Base-by-base conservation (phyloP, 148 eudicot genomes). In the Bassia scoparia region DNA sequence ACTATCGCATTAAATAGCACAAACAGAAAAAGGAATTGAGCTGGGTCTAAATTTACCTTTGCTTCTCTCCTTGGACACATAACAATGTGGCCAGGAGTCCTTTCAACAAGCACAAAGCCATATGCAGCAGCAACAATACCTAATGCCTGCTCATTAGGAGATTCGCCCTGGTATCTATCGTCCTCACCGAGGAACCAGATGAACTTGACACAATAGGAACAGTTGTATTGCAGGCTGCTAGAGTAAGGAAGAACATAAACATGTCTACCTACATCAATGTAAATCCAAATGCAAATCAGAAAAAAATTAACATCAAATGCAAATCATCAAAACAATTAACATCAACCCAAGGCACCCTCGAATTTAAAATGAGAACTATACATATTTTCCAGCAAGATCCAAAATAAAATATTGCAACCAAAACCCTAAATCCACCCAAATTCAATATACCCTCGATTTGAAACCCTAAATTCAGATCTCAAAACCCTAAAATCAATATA, bases 91-190 rank as follows among this genome's bases (percentile, higher is more conserved):
- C 97, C 97, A 13, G 99, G 90, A 74, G 96, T 90, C 80, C 99
- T 81, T 79, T 96, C 97, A 33, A 92, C 73, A 43, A 96, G 97
- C 89, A 87, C 82, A 78, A 86, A 92, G 58, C 99, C 99, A 79
- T 96, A 89, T 20, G 97, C 86, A 69, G 99, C 99, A 71, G 99
- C 99, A 71, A 97, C 97, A 85, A 85, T 92, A 74, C 87, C 99
- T 85, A 96, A 75, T 59, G 99, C 97, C 81, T 96, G 99, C 81
- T 96, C 99, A 83, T 96, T 97, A 26, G 99, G 99, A 73, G 99
- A 96, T 78, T 96, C 99, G 29, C 97, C 99, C 64, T 96, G 99
- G 78, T 96, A 96, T 96, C 99, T 78, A 96, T 78, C 46, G 86
- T 60, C 77, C 78, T 87, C 77, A 79, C 78, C 65, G 82, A 59